These are phyloP conservation scores for Lasiosphaeria miniovina DNA, from an alignment of 495 filamentous ascomycete species.

Conservation along the genomic window DNA sequence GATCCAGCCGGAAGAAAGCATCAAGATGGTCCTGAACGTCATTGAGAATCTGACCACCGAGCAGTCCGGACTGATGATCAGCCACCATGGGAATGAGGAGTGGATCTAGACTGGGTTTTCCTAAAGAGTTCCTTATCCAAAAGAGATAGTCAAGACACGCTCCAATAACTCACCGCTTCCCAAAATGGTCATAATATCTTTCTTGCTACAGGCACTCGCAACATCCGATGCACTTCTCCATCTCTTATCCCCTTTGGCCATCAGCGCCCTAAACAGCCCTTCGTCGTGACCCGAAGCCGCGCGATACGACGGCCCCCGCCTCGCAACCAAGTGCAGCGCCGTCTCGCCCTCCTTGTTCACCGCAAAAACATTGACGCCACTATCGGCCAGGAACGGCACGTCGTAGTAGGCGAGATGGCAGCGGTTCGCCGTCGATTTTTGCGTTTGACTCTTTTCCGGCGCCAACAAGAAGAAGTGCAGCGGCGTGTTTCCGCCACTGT, in stretches of 20 bases:
- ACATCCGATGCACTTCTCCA: slow-evolving; percentile 35
- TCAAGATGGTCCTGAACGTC: neutral
- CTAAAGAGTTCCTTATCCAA: no score
- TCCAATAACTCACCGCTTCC: slow-evolving; percentile 1
- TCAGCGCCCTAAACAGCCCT: slow-evolving; percentile 24
- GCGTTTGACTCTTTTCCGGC: neutral
- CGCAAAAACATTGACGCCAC: slow-evolving; percentile 28
- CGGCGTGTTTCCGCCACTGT: slow-evolving; percentile 29
- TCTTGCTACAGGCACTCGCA: slow-evolving; percentile 35
- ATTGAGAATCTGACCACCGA: neutral
- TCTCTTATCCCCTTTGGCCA: slow-evolving; percentile 28
- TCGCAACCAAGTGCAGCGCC: slow-evolving; percentile 33
- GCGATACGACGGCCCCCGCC: slow-evolving; percentile 12
- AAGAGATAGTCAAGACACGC: no score
- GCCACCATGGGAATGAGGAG: neutral
- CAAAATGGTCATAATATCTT: slow-evolving; percentile 34
- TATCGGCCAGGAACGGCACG: neutral
- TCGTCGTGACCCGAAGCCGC: slow-evolving; percentile 8
- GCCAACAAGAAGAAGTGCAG: slow-evolving; percentile 24
- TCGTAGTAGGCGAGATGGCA: slow-evolving; percentile 5
- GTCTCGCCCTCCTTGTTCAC: slow-evolving; percentile 28
- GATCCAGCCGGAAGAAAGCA: neutral
- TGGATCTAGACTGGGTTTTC: neutral
- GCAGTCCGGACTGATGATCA: neutral
- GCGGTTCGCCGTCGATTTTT: neutral